A percentile compares a stretch with the other conserved stretches of the same genome.
phyloP scores from a whole-genome alignment of 208 protist genomes.

The Endotrypanum monterogeii region DNA sequence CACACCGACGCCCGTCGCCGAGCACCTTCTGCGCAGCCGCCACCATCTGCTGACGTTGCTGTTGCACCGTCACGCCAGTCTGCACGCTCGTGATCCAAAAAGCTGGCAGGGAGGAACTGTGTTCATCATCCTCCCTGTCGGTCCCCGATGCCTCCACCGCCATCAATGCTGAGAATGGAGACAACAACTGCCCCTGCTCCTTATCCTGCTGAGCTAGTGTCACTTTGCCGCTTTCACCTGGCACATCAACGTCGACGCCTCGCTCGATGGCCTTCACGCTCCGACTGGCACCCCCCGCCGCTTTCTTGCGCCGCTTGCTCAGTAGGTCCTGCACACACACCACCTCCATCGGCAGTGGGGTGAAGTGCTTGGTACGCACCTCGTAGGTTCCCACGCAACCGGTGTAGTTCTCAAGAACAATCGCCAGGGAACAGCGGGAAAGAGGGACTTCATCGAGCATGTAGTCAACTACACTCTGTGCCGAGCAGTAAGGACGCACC shows the following conservation, averaged over 20 bases:
- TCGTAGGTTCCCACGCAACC: constrained; percentile 63
- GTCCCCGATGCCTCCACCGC: neutral
- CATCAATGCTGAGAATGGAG: constrained; percentile 10
- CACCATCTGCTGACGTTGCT: constrained; percentile 49
- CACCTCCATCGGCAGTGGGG: constrained; percentile 35
- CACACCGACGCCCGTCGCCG: constrained; percentile 77
- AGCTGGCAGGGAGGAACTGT: constrained; percentile 7
- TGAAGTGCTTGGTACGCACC: constrained; percentile 39
- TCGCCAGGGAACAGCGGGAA: constrained; percentile 35
- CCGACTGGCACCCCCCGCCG: neutral
- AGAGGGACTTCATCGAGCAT: constrained; percentile 67
- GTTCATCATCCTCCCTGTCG: neutral
- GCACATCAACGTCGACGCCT: neutral
- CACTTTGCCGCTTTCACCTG: neutral
- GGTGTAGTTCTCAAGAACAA: constrained; percentile 60
- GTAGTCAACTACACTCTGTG: constrained; percentile 36
- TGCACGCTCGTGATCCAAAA: constrained; percentile 78
- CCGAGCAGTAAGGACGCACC: constrained; percentile 46
- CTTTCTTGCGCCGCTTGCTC: constrained; percentile 16
- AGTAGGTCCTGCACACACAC: constrained; percentile 13
- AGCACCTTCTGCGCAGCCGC: constrained; percentile 62
- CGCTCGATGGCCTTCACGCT: neutral
- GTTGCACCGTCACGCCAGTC: constrained; percentile 57
- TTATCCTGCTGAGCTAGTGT: neutral
- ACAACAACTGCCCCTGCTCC: constrained; percentile 1